Evolutionary conservation across 192 early-diverging fungal species (phyloP).

Genomic region (Entrophospora sp.): DNA sequence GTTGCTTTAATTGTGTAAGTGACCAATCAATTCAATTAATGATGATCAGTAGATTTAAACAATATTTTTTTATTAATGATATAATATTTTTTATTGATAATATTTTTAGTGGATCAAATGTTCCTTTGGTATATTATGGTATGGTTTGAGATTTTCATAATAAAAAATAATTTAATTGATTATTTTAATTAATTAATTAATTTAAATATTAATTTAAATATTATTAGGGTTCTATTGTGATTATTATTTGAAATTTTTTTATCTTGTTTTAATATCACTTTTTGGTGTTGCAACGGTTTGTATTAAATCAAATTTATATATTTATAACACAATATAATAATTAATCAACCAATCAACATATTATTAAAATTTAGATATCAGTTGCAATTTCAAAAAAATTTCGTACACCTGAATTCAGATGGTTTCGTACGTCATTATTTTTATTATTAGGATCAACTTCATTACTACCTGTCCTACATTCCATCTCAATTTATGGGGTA

Average conservation of each 20-base stretch:
- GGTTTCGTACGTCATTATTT: constrained; percentile 70
- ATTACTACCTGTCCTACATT: constrained; percentile 66
- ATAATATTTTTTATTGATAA: not conserved
- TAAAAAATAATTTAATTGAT: too few species aligned
- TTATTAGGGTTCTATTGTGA: constrained; percentile 37
- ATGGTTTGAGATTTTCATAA: too few species aligned
- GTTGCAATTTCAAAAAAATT: constrained; percentile 55
- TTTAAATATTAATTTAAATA: not conserved
- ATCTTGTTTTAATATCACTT: constrained; percentile 45
- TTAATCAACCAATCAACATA: too few species aligned
- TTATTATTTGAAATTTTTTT: constrained; percentile 31
- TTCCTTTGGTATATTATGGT: constrained; percentile 3
- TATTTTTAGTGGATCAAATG: constrained; percentile 6
- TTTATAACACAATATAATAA: too few species aligned
- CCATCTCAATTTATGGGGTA: constrained; percentile 55
- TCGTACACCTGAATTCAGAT: constrained; percentile 69
- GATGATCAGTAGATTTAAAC: too few species aligned
- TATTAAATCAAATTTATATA: too few species aligned
- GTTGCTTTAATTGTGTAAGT: constrained; percentile 58
- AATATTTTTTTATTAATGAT: not conserved
- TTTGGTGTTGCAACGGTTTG: constrained; percentile 55
- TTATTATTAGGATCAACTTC: constrained; percentile 65
- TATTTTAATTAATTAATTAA: too few species aligned
- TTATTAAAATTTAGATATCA: too few species aligned
- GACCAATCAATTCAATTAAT: constrained; percentile 31